These are phyloP conservation scores for Haematococcus lacustris DNA, from an alignment of 139 green algal genomes.

Conservation along the genomic window DNA sequence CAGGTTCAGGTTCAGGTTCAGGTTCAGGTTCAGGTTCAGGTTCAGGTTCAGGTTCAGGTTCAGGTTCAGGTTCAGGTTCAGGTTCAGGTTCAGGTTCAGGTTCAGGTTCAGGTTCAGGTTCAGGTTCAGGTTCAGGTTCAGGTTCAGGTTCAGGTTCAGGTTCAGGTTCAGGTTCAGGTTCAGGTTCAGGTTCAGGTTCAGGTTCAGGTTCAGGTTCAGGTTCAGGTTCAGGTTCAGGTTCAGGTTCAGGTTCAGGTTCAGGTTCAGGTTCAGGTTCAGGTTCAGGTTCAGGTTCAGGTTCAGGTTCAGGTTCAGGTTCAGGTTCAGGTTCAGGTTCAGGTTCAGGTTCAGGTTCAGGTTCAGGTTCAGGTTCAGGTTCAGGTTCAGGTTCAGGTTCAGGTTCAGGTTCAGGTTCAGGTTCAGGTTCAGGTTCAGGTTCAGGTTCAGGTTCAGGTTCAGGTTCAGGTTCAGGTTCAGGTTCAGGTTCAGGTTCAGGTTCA, in stretches of 20 bases:
- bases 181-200: not conserved
- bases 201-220: not conserved
- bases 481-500: not conserved
- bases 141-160: not conserved
- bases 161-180: not conserved
- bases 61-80: not conserved
- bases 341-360: not conserved
- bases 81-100: not conserved
- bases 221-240: not conserved
- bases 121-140: not conserved
- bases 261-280: not conserved
- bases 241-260: not conserved
- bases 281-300: not conserved
- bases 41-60: not conserved
- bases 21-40: not conserved
- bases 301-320: not conserved
- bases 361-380: not conserved
- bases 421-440: not conserved
- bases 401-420: not conserved
- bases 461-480: not conserved
- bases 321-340: not conserved
- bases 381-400: not conserved
- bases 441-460: not conserved
- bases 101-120: not conserved
- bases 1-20: not conserved